These are phyloP conservation scores for Diaporthe citriasiana DNA, from an alignment of 2,329 filamentous ascomycete genomes.

Conservation along the genomic window DNA sequence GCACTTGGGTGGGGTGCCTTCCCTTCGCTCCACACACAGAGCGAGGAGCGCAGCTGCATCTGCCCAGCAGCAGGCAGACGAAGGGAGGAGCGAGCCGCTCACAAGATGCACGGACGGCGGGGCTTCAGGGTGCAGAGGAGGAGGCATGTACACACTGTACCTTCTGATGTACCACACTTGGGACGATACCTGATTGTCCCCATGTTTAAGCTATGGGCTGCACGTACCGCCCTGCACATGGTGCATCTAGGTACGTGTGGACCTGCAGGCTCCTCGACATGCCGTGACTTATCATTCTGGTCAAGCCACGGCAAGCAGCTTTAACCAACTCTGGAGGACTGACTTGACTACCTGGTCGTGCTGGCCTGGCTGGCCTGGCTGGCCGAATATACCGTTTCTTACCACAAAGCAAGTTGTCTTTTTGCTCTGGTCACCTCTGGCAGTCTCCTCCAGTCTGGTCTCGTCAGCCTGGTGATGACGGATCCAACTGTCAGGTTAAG, in stretches of 20 bases:
- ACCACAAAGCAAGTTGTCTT: neutral
- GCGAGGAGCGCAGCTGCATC: conserved; percentile 20
- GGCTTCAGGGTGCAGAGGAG: neutral
- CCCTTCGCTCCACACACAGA: conserved; percentile 8
- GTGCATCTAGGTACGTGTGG: neutral
- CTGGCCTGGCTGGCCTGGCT: too few species aligned
- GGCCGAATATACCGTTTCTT: neutral
- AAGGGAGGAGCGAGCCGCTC: conserved; percentile 30
- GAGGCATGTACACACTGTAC: neutral
- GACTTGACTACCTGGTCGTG: too few species aligned
- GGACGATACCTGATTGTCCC: neutral
- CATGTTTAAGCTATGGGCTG: accelerated
- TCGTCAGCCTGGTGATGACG: conserved; percentile 20
- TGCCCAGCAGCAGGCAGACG: conserved; percentile 19
- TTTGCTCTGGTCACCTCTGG: neutral
- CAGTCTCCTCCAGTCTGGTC: neutral
- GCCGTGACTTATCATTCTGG: neutral
- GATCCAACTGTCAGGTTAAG: conserved; percentile 29
- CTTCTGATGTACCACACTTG: neutral
- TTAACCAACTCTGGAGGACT: neutral
- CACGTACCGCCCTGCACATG: neutral
- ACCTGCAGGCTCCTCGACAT: neutral
- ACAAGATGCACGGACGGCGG: conserved; percentile 26
- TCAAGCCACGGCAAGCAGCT: conserved; percentile 2
- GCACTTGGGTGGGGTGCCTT: conserved; percentile 14